Conservation (phyloP, 345 rosid genomes). For the Dipteronia sinensis region DNA sequence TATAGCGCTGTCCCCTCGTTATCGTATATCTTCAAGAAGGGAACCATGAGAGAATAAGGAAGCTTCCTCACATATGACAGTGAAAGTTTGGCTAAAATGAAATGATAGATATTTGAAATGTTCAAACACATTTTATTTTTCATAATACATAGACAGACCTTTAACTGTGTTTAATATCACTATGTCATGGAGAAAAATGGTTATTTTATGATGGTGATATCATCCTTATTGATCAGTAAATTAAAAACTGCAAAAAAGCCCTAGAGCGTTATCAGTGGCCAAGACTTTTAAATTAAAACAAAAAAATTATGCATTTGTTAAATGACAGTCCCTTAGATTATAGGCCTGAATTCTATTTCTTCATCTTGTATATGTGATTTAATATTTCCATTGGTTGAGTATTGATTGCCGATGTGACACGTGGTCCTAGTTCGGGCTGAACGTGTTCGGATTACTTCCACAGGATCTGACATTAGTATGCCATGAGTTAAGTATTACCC, state of each 20-base stretch:
- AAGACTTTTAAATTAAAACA: background rate
- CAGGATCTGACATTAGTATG: background rate
- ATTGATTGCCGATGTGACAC: slow-evolving; percentile 17
- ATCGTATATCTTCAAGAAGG: background rate
- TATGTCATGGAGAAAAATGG: background rate
- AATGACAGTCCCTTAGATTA: background rate
- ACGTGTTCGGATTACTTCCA: slow-evolving; percentile 19
- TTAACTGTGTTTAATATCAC: slow-evolving; percentile 4
- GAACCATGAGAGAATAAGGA: background rate
- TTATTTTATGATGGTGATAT: background rate
- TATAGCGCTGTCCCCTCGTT: background rate
- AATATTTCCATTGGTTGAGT: slow-evolving; percentile 7
- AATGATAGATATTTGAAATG: background rate
- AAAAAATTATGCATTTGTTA: slow-evolving; percentile 3
- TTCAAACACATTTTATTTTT: background rate
- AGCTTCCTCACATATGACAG: background rate
- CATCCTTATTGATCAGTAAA: background rate
- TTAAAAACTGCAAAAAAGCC: background rate
- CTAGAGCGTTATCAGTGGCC: slow-evolving; percentile 7
- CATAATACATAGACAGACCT: background rate
- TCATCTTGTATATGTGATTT: background rate
- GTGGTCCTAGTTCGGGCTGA: slow-evolving; percentile 24
- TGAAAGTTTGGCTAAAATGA: background rate
- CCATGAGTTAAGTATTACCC: background rate
- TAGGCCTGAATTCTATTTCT: slow-evolving; percentile 10